Evolutionary conservation across 1,284 basidiomycete genomes (phyloP).

Genomic region (Cryptococcus neoformans): DNA sequence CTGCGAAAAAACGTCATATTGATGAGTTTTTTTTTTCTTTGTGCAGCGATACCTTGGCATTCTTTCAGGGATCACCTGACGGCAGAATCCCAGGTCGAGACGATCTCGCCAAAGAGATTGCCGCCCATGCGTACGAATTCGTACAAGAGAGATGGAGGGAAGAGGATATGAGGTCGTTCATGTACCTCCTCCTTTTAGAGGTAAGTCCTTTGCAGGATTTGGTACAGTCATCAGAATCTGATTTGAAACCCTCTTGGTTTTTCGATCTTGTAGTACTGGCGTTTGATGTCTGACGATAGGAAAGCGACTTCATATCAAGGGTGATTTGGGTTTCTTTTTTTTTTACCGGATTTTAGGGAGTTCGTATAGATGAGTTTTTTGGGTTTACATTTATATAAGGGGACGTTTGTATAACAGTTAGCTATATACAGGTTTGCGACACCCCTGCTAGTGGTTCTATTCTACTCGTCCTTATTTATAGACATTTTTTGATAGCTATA

Average conservation of each 20-base stretch:
- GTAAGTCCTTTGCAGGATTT: conserved; percentile 9
- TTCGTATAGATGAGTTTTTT: not conserved
- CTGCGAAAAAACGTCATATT: too few species aligned
- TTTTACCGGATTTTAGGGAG: not conserved
- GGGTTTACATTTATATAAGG: too few species aligned
- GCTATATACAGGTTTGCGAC: too few species aligned
- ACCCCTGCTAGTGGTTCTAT: too few species aligned
- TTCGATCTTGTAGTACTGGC: conserved; percentile 19
- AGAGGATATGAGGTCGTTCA: conserved; percentile 51
- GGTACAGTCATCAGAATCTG: not conserved
- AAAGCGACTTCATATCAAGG: conserved; percentile 14
- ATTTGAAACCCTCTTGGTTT: not conserved
- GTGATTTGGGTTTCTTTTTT: not conserved
- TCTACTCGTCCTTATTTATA: too few species aligned
- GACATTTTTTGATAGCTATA: too few species aligned
- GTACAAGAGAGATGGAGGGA: conserved; percentile 46
- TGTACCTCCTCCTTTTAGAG: conserved; percentile 38
- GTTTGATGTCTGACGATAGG: conserved; percentile 32
- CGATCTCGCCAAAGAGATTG: conserved; percentile 49
- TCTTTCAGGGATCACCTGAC: conserved; percentile 51
- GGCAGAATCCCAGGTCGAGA: conserved; percentile 41
- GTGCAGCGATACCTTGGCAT: conserved; percentile 49
- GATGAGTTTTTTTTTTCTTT: not conserved
- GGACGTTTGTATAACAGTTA: too few species aligned
- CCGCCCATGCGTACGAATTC: conserved; percentile 43